These are phyloP conservation scores for Mortierella sp. DNA, from an alignment of 371 early-diverging fungal species.

Conservation along the genomic window DNA sequence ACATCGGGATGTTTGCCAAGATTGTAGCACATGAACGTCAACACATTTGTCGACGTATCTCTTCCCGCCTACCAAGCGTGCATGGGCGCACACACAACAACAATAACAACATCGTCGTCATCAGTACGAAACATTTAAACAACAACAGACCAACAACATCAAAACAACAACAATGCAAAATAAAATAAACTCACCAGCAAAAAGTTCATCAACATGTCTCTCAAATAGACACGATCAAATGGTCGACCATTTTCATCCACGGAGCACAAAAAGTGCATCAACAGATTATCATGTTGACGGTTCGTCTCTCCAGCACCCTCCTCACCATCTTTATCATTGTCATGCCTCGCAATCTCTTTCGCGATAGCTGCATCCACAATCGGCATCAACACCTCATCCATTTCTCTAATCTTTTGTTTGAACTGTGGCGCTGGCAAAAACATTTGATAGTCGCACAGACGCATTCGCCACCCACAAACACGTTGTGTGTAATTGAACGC, in stretches of 20 bases:
- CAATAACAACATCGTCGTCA: too few relatives aligned
- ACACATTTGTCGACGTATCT: conserved; percentile 66
- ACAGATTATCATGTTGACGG: conserved; percentile 31
- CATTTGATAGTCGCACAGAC: conserved; percentile 53
- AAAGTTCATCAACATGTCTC: conserved; percentile 59
- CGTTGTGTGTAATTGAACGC: conserved; percentile 55
- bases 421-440: conserved; percentile 12
- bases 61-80: conserved; percentile 54
- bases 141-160: too few relatives aligned
- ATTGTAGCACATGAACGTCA: conserved; percentile 58
- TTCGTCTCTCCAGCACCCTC: too few relatives aligned
- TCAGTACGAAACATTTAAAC: too few relatives aligned
- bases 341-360: conserved; percentile 36
- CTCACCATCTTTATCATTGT: conserved; percentile 17
- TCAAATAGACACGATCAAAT: conserved; percentile 52
- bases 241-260: conserved; percentile 54
- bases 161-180: too few relatives aligned
- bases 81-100: too few relatives aligned
- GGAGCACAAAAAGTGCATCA: conserved; percentile 52
- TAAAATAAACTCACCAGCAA: conserved; percentile 22
- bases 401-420: conserved; percentile 47
- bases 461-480: conserved; percentile 56
- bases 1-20: conserved; percentile 62
- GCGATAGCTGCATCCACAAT: conserved; percentile 51
- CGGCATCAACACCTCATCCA: conserved; percentile 48